A percentile compares a stretch with the other conserved stretches of the same genome.
Conservation (phyloP, 441 rosid genomes). For the Rhodomyrtus psidioides region DNA sequence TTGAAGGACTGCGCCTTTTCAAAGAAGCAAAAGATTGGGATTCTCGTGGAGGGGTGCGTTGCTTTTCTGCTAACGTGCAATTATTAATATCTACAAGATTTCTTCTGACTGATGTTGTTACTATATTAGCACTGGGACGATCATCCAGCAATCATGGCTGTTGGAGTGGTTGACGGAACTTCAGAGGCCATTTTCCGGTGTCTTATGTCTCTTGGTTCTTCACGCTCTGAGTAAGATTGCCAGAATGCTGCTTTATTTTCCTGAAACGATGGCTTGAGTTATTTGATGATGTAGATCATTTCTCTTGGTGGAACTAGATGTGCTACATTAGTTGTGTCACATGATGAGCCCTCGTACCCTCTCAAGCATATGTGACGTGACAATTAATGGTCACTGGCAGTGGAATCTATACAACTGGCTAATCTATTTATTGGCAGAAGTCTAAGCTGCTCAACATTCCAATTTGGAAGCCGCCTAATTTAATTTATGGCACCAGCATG, state of each 20-base stretch:
- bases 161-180: conserved; percentile 71
- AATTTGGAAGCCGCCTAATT: not conserved
- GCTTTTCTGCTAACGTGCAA: not conserved
- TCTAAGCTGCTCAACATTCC: not conserved
- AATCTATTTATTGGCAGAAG: not conserved
- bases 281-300: not conserved
- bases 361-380: not conserved
- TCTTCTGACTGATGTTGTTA: conserved; percentile 3
- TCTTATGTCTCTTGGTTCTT: conserved; percentile 75
- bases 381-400: not conserved
- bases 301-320: not conserved
- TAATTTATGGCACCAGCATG: not conserved
- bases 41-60: conserved; percentile 45
- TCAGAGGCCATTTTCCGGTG: conserved; percentile 73
- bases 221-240: conserved; percentile 74
- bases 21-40: conserved; percentile 85
- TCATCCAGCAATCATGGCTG: conserved; percentile 93
- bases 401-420: not conserved
- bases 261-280: not conserved
- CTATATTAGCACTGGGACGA: conserved; percentile 79
- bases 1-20: conserved; percentile 79
- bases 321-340: not conserved
- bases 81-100: not conserved
- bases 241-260: not conserved
- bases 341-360: not conserved